Evolutionary conservation across 192 early-diverging fungal species (phyloP).

Genomic region (Oehlia diaphana): DNA sequence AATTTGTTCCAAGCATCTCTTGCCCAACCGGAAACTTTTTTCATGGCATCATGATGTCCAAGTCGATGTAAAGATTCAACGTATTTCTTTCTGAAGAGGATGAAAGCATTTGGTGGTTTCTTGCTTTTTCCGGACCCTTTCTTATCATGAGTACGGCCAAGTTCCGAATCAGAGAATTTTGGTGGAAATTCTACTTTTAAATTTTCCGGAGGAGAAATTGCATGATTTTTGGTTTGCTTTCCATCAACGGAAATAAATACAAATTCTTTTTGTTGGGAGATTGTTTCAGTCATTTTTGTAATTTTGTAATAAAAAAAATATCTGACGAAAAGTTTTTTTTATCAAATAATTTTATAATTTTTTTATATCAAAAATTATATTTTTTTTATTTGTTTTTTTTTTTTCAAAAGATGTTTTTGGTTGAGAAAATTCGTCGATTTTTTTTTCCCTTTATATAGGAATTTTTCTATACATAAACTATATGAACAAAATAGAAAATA

Average conservation of each 20-base stretch:
- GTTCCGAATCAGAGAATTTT: neutral
- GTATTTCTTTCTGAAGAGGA: neutral
- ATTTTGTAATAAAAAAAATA: neutral
- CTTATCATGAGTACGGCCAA: neutral
- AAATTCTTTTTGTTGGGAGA: neutral
- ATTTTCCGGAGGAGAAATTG: neutral
- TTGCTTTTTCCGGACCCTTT: neutral
- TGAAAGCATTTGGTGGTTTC: constrained; percentile 7
- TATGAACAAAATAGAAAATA: too few species aligned
- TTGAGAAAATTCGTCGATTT: neutral
- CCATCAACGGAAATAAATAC: neutral
- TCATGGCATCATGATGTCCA: neutral
- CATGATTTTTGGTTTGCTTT: neutral
- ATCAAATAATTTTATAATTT: neutral
- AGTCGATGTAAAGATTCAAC: constrained; percentile 9
- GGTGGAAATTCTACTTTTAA: constrained; percentile 1
- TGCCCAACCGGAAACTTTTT: constrained; percentile 3
- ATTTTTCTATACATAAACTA: too few species aligned
- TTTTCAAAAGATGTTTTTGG: neutral
- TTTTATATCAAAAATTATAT: neutral
- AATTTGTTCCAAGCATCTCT: constrained; percentile 13
- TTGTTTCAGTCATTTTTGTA: neutral
- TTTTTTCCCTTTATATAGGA: too few species aligned
- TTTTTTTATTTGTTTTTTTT: neutral
- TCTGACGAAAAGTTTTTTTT: neutral